phyloP scores from a whole-genome alignment of 2,329 filamentous ascomycete genomes.

The Cryphonectria nitschkei region DNA sequence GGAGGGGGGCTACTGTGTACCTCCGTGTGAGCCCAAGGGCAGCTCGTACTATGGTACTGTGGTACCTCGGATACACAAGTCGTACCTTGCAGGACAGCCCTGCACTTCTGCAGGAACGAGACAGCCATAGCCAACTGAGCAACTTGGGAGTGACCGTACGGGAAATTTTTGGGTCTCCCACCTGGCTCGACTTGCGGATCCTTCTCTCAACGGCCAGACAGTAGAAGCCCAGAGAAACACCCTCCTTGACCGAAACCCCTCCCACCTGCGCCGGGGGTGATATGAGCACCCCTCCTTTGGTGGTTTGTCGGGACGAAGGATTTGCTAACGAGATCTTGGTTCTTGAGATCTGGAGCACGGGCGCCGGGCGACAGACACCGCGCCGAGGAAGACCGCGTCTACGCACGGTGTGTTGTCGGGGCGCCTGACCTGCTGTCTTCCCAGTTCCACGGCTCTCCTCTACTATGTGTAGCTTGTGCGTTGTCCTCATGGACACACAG shows the following conservation, averaged over 20 bases:
- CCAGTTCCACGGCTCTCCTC: neutral
- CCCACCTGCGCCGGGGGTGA: neutral
- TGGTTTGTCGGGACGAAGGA: neutral
- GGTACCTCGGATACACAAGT: slow-evolving; percentile 17
- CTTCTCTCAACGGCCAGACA: neutral
- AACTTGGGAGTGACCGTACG: slow-evolving; percentile 3
- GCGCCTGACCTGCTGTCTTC: slow-evolving; percentile 11
- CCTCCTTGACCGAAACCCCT: neutral
- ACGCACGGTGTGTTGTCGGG: slow-evolving; percentile 8
- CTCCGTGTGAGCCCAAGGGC: slow-evolving; percentile 1
- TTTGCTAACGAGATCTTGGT: slow-evolving; percentile 18
- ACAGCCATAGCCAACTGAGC: slow-evolving; percentile 6
- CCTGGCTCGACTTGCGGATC: slow-evolving; percentile 2
- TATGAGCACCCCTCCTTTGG: slow-evolving; percentile 2
- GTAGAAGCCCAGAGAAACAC: neutral
- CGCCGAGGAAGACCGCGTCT: slow-evolving; percentile 16
- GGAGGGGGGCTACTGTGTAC: slow-evolving; percentile 10
- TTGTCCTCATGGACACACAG: slow-evolving; percentile 16
- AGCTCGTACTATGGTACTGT: neutral
- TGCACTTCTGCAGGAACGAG: slow-evolving; percentile 21
- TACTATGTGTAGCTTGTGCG: neutral
- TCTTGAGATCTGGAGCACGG: slow-evolving; percentile 23
- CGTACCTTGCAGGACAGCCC: slow-evolving; percentile 21
- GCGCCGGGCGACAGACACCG: slow-evolving; percentile 18
- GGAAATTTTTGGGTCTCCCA: slow-evolving; percentile 7